Evolutionary conservation across 2,329 filamentous ascomycete species (phyloP), one percentile per base, ranked within the genome.

Genomic region (Aureobasidium sp.): DNA sequence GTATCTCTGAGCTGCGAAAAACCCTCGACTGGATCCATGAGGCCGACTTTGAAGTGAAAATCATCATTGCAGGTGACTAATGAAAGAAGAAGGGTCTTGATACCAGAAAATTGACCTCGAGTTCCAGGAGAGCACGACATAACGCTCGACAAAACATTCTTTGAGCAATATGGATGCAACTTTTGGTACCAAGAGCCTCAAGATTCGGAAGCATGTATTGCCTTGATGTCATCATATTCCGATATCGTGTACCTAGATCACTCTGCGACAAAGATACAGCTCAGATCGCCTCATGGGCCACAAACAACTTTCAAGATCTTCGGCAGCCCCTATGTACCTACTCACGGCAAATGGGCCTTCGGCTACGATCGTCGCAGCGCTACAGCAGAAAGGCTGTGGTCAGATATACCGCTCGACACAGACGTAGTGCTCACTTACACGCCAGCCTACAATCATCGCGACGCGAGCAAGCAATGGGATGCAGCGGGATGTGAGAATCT

Each of bases 401-500:
- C 75, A 14, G 67, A 67, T 7, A 81, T 89, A 19, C 83, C 84
- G 0, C 64, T 75, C 0, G 74, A 80, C 45, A 73, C 76, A 0
- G 84, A 89, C 62, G 73, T 90, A 35, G 71, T 89, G 1, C 71
- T 90, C 24, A 88, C 85, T 2, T 85, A 90, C 63, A 85, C 83
- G 0, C 86, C 86, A 11, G 77, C 85, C 0, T 73, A 71, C 56
- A 74, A 70, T 1, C 79, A 85, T 62, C 74, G 78, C 56, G 85
- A 89, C 58, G 53, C 51, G 10, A 64, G 62, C 38, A 49, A 54
- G 12, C 66, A 67, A 53, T 66, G 62, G 64, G 40, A 48, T n/a
- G 71, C 74, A 58, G 68, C 69, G 21, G 86, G 86, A 2, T 90
- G 85, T 61, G 75, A 80, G 59, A 74, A 71, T 12, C 72, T 90